Evolutionary conservation across 1,139 yeast species (phyloP), one percentile per base, ranked within the genome.

Genomic region (Blastobotrys petasosporus): DNA sequence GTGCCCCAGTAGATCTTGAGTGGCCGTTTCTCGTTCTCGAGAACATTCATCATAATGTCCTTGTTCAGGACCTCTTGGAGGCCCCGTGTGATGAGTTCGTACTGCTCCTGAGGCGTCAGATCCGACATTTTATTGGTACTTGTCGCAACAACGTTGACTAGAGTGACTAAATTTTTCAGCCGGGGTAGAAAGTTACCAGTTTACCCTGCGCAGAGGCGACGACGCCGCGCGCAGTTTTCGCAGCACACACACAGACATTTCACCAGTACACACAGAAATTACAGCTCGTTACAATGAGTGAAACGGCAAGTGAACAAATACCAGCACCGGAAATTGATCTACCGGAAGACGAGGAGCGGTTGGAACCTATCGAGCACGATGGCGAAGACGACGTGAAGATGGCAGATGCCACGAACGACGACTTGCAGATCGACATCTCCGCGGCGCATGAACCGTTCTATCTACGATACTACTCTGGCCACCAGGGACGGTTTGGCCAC

Each of bases 1-100:
- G 90, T 82, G 53, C 97, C 97, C 98, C 97, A 94, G 79, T 94
- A 94, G 60, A 94, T 69, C 62, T 79, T 84, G 56, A 90, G 64
- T 4, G 95, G 90, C 56, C 95, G 77, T 59, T 87, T 77, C 62
- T 85, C 83, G 51, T 78, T 82, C 62, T 82, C 94, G 53, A 92
- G 73, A 32, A 88, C 79, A 61, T 87, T 77, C 64, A 85, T 84
- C 68, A 94, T 87, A 68, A 88, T 87, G 66, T 85, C 92, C 35
- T 79, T 84, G 65, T 92, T 88, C 52, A 92, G 77, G 48, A 85
- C 92, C 70, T 94, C 99, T 67, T 92, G 97, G 52, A 94, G 77
- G 62, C 83, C 82, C 64, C 82, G 82, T 44, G 94, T 83, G 62
- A 94, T 88, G 56, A 87, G 76, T 41, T 78, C 77, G 72, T 73